Evolutionary conservation across 371 early-diverging fungal genomes (phyloP).

Genomic region (Actinomortierella wolfii): DNA sequence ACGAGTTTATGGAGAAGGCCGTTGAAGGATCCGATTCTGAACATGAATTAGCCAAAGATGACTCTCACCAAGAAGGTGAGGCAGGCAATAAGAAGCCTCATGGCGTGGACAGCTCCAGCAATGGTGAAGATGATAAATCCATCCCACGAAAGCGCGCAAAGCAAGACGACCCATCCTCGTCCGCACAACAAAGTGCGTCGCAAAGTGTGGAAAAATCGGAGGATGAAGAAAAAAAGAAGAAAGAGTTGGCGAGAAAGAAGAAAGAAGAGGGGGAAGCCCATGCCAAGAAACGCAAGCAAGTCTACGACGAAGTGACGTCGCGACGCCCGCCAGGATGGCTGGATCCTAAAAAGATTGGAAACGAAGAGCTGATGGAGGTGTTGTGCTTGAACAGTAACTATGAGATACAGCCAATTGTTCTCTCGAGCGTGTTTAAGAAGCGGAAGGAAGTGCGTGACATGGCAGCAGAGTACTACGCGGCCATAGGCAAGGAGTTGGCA

Average conservation of each 20-base stretch:
- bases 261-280: conserved; percentile 7
- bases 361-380: conserved; percentile 14
- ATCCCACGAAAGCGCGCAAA: no score
- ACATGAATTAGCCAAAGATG: no score
- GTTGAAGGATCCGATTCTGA: conserved; percentile 43
- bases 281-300: conserved; percentile 13
- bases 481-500: conserved; percentile 40
- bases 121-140: no score
- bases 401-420: conserved; percentile 13
- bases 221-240: conserved; percentile 9
- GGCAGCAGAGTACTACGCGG: conserved; percentile 25
- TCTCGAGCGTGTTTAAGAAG: conserved; percentile 11
- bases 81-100: conserved; percentile 1
- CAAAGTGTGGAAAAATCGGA: conserved; percentile 3
- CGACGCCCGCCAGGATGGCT: conserved; percentile 38
- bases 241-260: neutral
- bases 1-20: conserved; percentile 51
- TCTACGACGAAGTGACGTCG: conserved; percentile 9
- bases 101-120: neutral
- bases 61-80: no score
- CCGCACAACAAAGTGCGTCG: neutral
- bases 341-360: conserved; percentile 23
- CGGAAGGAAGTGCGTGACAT: conserved; percentile 5
- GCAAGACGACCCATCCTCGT: no score
- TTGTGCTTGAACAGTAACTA: conserved; percentile 9